Evolutionary conservation across 306 rosid species (phyloP).

Genomic region (Pyrus pyrifolia): DNA sequence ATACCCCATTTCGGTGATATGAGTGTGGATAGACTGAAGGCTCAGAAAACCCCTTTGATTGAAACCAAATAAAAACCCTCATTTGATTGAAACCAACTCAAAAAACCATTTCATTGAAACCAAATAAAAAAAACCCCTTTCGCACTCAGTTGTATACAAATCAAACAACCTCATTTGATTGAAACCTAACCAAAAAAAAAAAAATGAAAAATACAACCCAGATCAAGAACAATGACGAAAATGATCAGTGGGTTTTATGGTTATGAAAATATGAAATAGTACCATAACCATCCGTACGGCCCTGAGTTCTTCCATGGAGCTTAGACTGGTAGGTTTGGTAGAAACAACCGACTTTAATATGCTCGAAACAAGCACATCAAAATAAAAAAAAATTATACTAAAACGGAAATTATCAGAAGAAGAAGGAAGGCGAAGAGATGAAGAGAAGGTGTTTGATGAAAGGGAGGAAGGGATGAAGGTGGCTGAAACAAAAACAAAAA

Average conservation of each 20-base stretch:
- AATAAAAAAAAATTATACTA: too few relatives aligned
- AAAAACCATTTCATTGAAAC: too few relatives aligned
- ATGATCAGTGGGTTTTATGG: not conserved
- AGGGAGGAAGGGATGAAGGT: too few relatives aligned
- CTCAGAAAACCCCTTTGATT: too few relatives aligned
- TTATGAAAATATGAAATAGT: not conserved
- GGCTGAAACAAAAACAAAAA: too few relatives aligned
- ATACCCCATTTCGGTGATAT: too few relatives aligned
- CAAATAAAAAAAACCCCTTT: not conserved
- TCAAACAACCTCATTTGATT: not conserved
- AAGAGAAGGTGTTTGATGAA: too few relatives aligned
- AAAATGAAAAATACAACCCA: not conserved
- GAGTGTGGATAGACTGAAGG: too few relatives aligned
- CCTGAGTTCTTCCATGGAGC: constrained; percentile 40
- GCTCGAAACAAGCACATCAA: not conserved
- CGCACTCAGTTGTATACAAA: constrained; percentile 49
- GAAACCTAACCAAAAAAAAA: not conserved
- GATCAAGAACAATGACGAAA: not conserved
- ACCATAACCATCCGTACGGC: constrained; percentile 64
- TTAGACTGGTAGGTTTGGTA: constrained; percentile 57
- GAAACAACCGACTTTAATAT: constrained; percentile 49
- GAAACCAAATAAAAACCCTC: too few relatives aligned
- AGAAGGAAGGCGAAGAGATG: too few relatives aligned
- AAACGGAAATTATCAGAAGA: too few relatives aligned
- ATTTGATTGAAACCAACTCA: too few relatives aligned